Evolutionary conservation across 148 eudicot genomes (phyloP).

Genomic region (Rhododendron henanense): DNA sequence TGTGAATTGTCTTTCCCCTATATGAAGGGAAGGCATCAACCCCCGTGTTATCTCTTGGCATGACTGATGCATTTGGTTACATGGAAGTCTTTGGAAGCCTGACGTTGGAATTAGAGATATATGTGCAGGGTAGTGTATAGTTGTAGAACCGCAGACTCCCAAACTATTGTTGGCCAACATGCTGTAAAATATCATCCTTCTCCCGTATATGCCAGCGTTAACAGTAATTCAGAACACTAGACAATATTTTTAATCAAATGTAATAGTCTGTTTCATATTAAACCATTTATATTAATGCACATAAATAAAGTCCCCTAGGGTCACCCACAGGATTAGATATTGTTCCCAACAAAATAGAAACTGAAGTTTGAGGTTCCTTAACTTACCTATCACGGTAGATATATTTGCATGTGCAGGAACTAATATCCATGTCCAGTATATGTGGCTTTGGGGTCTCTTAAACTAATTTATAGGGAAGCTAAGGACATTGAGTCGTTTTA

Average conservation of each 20-base stretch:
- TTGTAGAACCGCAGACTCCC: background rate
- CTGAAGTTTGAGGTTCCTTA: background rate
- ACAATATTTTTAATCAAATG: background rate
- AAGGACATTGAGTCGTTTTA: background rate
- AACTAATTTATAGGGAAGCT: background rate
- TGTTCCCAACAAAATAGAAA: background rate
- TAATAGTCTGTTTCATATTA: background rate
- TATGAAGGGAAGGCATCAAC: background rate
- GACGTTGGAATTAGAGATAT: background rate
- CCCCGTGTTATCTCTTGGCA: background rate
- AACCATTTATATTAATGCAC: background rate
- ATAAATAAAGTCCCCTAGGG: background rate
- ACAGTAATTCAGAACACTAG: background rate
- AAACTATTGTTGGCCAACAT: background rate
- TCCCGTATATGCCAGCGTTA: background rate
- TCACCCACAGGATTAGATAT: background rate
- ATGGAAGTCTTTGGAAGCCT: background rate
- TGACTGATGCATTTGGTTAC: background rate
- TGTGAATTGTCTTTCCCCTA: background rate
- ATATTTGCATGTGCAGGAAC: background rate
- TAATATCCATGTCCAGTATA: background rate
- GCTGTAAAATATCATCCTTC: background rate
- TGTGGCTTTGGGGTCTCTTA: background rate
- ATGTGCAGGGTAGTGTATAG: background rate
- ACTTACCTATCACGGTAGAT: background rate